Conservation (phyloP, 768 basidiomycete species). For the Auricularia heimuer region DNA sequence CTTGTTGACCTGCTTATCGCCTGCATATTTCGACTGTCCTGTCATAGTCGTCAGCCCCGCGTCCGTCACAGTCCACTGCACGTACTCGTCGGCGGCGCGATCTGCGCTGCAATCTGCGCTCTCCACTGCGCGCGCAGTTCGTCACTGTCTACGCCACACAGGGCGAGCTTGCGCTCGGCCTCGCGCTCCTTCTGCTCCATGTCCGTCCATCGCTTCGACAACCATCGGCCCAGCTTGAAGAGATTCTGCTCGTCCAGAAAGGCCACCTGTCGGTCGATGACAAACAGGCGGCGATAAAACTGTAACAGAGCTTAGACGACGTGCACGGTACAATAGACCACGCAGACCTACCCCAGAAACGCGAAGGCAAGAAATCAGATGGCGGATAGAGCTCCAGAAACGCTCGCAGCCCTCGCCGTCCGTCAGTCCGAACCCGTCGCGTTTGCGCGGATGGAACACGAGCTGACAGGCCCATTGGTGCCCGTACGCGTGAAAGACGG, state of each 20-base stretch:
- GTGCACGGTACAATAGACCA: neutral
- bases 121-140: neutral
- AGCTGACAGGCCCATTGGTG: slow-evolving; percentile 31
- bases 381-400: slow-evolving; percentile 23
- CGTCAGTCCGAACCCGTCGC: slow-evolving; percentile 21
- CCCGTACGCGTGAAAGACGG: slow-evolving; percentile 31
- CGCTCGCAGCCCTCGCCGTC: slow-evolving; percentile 29
- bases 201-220: neutral
- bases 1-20: neutral
- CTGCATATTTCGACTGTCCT: neutral
- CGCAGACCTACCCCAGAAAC: slow-evolving; percentile 23
- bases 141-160: neutral
- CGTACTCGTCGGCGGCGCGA: no score
- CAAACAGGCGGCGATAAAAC: neutral
- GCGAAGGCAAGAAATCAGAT: slow-evolving; percentile 26
- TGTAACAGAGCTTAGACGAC: neutral
- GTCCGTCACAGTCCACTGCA: no score
- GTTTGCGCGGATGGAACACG: slow-evolving; percentile 24
- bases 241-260: neutral
- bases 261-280: neutral
- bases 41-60: no score
- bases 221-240: neutral
- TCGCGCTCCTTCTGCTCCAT: neutral
- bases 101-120: neutral
- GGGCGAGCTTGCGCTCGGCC: neutral